phyloP scores from a whole-genome alignment of 1,139 yeast species.

The Tardiomyces blankii region DNA sequence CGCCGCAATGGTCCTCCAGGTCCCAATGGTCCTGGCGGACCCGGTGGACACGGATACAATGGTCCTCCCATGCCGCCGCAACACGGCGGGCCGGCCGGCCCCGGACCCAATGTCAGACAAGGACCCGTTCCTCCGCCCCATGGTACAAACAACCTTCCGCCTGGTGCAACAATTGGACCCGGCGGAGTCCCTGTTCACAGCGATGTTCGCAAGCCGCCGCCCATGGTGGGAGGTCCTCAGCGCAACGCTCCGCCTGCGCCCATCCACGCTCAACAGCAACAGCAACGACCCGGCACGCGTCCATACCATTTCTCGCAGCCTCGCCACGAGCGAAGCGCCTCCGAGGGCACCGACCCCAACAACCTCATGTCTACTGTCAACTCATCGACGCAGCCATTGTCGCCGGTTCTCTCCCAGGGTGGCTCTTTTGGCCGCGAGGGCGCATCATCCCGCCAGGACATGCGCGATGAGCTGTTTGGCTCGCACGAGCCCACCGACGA shows the following conservation, averaged over 20 bases:
- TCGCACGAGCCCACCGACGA: conserved; percentile 14
- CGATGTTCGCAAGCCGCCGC: background rate
- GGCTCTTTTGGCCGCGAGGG: background rate
- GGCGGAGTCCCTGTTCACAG: background rate
- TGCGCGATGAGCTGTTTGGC: conserved; percentile 13
- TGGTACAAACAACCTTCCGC: background rate
- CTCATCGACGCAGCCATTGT: no score
- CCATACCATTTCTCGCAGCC: background rate
- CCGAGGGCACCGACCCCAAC: conserved; percentile 23
- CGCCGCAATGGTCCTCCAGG: background rate
- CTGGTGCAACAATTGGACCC: background rate
- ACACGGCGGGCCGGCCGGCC: no score
- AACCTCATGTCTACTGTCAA: conserved; percentile 11
- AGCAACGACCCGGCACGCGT: conserved; percentile 2
- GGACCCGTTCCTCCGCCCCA: background rate
- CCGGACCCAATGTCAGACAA: no score
- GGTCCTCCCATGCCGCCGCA: no score
- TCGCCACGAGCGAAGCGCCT: conserved; percentile 20
- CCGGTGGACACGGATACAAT: background rate
- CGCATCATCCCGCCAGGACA: conserved; percentile 7
- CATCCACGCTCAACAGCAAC: conserved; percentile 1
- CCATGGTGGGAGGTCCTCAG: background rate
- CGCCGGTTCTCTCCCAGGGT: no score
- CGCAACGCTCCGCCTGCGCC: conserved; percentile 1
- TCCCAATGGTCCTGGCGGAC: background rate